A percentile compares a stretch with the other conserved stretches of the same genome.
Evolutionary conservation across 345 rosid genomes (phyloP).

Genomic region (Geranium rotundifolium): DNA sequence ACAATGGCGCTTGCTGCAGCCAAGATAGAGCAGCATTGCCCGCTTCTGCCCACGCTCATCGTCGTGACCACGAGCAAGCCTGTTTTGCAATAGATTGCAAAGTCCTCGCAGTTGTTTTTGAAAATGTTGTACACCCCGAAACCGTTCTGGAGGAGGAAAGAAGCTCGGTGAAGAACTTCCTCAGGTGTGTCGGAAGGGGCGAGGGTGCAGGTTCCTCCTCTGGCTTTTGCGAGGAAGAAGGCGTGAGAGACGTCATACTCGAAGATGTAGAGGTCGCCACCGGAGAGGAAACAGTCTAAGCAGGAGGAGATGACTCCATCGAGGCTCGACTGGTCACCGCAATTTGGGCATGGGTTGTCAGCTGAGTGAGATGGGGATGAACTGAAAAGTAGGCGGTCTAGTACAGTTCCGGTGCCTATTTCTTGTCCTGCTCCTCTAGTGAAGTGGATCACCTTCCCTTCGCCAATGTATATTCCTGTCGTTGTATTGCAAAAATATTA

Average conservation of each 20-base stretch:
- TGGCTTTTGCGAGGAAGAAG: conserved; percentile 39
- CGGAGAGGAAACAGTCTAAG: conserved; percentile 56
- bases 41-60: conserved; percentile 55
- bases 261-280: conserved; percentile 49
- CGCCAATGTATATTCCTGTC: conserved; percentile 56
- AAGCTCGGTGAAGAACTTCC: conserved; percentile 46
- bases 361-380: conserved; percentile 28
- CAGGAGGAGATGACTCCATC: conserved; percentile 58
- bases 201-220: conserved; percentile 77
- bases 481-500: background rate
- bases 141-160: conserved; percentile 45
- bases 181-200: conserved; percentile 49
- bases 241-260: conserved; percentile 38
- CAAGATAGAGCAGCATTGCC: conserved; percentile 50
- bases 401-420: conserved; percentile 45
- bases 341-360: conserved; percentile 39
- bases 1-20: conserved; percentile 36
- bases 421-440: conserved; percentile 62
- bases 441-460: conserved; percentile 62
- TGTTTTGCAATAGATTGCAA: conserved; percentile 69
- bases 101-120: conserved; percentile 72
- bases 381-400: conserved; percentile 48
- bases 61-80: conserved; percentile 37
- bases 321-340: conserved; percentile 37
- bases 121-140: conserved; percentile 57